Percentiles rank a stretch among this genome's conserved stretches.
These are phyloP conservation scores for Kluyveromyces marxianus DNA, from an alignment of 1,139 yeast genomes.

Conservation along the genomic window DNA sequence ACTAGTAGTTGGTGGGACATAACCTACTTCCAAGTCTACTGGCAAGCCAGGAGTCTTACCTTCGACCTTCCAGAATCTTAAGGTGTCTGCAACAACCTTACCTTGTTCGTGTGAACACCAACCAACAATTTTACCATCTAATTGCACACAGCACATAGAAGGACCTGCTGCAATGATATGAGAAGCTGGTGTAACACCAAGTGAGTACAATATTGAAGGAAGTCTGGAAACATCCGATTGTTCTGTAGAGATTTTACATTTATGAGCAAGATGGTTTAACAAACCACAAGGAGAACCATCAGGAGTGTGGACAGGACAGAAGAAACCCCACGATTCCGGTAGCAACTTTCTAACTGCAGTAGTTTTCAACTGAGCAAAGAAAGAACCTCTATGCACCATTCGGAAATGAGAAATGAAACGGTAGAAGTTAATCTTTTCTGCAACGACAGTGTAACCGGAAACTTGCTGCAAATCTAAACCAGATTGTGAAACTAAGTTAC, in stretches of 20 bases:
- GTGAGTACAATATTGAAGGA: conserved; percentile 55
- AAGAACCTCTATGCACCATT: conserved; percentile 99
- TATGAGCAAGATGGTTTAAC: conserved; percentile 91
- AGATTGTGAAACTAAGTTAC: conserved; percentile 92
- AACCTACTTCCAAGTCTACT: conserved; percentile 81
- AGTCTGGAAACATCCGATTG: conserved; percentile 69
- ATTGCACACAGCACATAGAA: conserved; percentile 75
- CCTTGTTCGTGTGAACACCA: conserved; percentile 94
- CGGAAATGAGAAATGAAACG: conserved; percentile 95
- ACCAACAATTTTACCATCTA: conserved; percentile 89
- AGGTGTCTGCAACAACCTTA: conserved; percentile 74
- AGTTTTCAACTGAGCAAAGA: conserved; percentile 95
- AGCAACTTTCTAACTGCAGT: conserved; percentile 93
- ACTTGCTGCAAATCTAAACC: conserved; percentile 98
- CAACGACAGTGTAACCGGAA: conserved; percentile 96
- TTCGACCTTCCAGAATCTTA: conserved; percentile 89
- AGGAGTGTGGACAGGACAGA: conserved; percentile 99
- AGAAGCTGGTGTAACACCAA: conserved; percentile 75
- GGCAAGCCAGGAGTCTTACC: conserved; percentile 69
- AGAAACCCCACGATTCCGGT: conserved; percentile 98
- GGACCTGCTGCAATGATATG: conserved; percentile 85
- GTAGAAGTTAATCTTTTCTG: conserved; percentile 94
- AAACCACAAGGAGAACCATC: conserved; percentile 99
- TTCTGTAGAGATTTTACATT: conserved; percentile 77
- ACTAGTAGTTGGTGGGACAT: conserved; percentile 86